Percentiles rank a stretch among this genome's conserved stretches.
Evolutionary conservation across 2,329 filamentous ascomycete species (phyloP).

Genomic region (Epichloe typhina): DNA sequence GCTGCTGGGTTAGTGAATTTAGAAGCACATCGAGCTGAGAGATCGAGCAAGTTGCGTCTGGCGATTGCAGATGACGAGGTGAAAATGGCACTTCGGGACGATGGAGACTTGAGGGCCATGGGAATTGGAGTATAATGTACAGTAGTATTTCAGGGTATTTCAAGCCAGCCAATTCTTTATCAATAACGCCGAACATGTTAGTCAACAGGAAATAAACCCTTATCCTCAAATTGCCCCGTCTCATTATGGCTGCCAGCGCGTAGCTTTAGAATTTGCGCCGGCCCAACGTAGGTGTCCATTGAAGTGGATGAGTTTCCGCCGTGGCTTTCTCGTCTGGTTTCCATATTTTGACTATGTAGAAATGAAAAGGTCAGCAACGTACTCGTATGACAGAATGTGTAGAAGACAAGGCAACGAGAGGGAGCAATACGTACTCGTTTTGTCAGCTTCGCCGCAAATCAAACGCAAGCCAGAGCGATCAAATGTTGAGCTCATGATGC

Average conservation of each 20-base stretch:
- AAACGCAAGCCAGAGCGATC: conserved; percentile 78
- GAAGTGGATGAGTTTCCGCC: conserved; percentile 77
- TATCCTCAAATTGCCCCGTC: neutral
- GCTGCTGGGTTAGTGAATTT: conserved; percentile 80
- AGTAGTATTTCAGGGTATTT: conserved; percentile 11
- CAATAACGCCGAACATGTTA: neutral
- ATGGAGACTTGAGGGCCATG: conserved; percentile 71
- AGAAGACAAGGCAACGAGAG: neutral
- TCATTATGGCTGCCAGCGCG: neutral
- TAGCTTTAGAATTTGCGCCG: conserved; percentile 54
- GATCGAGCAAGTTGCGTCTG: conserved; percentile 76
- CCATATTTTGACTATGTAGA: conserved; percentile 73
- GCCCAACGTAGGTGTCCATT: conserved; percentile 77
- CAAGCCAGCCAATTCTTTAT: neutral
- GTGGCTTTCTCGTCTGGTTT: conserved; percentile 86
- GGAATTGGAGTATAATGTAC: conserved; percentile 39
- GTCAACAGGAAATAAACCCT: neutral
- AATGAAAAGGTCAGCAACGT: conserved; percentile 37
- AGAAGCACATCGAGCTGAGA: conserved; percentile 67
- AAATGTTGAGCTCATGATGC: conserved; percentile 88
- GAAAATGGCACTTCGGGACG: conserved; percentile 73
- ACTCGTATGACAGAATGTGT: conserved; percentile 11
- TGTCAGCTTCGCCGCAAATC: conserved; percentile 91
- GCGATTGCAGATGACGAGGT: conserved; percentile 86
- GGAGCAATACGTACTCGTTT: conserved; percentile 52